Base-by-base conservation (phyloP, 164 flowering plant genomes). In the Chimonanthus praecox region DNA sequence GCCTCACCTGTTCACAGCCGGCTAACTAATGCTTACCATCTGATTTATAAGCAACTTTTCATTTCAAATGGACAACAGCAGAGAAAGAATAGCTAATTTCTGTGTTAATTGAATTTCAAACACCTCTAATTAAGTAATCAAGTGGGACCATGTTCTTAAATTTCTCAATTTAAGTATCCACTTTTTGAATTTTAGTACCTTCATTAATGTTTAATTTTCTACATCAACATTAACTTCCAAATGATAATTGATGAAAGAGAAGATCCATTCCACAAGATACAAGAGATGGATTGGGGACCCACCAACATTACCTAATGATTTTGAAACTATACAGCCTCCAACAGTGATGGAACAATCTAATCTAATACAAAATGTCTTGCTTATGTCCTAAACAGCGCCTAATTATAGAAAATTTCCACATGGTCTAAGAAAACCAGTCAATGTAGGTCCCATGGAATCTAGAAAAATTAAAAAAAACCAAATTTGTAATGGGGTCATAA, bases 261-360 rank as follows among this genome's bases (percentile, higher is more conserved):
- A 13, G 68, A 13, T 44, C 5, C 45, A 63, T 63, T 4, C 44
- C 66, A 63, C 20, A 63, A 63, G 66, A 63, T 33, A 9, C 5
- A 63, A 63, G 66, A 63, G 9, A 63, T 63, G 48, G 68, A 44
- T 44, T 44, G 9, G 16, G 68, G 47, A 66, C 65, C 68, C 68
- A 66, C 68, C 11, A 54, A 33, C 33, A 15, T 66, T 48, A 66
- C 49, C 68, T 66, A 66, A 20, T 64, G 68, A 3, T 48, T 66
- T 66, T 66, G 68, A 66, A 66, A 11, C 11, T 11, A 13, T 13
- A 45, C 21, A 46, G 6, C 68, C 46, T 66, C 68, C 48, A 66
- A 47, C 6, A 44, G 49, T 47, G 16, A 66, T 8, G 6, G 10
- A 66, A 66, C 49, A 65, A 44, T 65, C 68, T 11, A 7, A 21